Evolutionary conservation across 306 rosid species (phyloP).

Genomic region (Lathyrus aphaca): DNA sequence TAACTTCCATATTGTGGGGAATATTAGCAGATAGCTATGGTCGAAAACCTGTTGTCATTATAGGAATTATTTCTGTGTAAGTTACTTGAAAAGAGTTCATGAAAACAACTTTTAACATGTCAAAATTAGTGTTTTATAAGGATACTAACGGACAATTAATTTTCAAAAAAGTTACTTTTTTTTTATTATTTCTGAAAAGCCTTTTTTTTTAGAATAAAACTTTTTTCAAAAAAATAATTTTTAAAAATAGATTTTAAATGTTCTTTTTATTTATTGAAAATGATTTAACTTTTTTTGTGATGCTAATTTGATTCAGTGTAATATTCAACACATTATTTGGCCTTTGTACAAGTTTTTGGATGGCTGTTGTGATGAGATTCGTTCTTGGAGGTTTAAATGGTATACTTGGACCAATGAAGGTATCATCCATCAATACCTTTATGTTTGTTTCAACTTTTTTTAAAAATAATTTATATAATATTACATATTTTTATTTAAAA

Average conservation of each 20-base stretch:
- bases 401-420: constrained; percentile 88
- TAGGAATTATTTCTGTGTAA: constrained; percentile 71
- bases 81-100: not conserved
- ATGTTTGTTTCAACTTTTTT: no score
- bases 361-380: constrained; percentile 77
- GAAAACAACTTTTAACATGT: not conserved
- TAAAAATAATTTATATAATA: no score
- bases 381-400: constrained; percentile 88
- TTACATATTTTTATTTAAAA: no score
- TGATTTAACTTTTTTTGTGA: not conserved
- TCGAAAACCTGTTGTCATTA: constrained; percentile 72
- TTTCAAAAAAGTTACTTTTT: no score
- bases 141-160: no score
- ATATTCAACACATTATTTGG: constrained; percentile 85
- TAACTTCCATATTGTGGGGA: constrained; percentile 86
- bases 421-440: constrained; percentile 4
- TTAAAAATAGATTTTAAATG: not conserved
- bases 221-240: no score
- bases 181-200: no score
- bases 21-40: constrained; percentile 81
- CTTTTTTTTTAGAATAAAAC: no score
- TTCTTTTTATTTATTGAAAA: not conserved
- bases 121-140: not conserved
- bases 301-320: constrained; percentile 51
- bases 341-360: constrained; percentile 85